phyloP scores from a whole-genome alignment of 2,329 filamentous ascomycete species.

The Aphanocladium album region DNA sequence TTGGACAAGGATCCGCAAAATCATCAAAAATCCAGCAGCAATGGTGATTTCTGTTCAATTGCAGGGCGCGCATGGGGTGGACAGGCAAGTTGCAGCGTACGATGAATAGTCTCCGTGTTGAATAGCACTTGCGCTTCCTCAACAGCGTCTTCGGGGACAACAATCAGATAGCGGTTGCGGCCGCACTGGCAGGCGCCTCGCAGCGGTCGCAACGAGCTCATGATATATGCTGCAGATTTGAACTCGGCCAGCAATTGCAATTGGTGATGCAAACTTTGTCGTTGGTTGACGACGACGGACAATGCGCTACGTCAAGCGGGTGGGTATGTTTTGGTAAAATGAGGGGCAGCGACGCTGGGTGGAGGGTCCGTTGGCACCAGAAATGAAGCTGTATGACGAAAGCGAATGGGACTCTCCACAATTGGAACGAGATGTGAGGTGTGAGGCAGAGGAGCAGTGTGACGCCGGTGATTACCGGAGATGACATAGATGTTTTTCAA shows the following conservation, averaged over 20 bases:
- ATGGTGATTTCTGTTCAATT: background rate
- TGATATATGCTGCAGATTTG: slow-evolving; percentile 19
- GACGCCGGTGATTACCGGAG: background rate
- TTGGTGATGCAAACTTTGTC: slow-evolving; percentile 1
- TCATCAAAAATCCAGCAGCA: background rate
- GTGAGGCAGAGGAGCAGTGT: background rate
- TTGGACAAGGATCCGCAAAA: background rate
- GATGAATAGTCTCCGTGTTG: slow-evolving; percentile 62
- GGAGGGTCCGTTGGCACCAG: background rate
- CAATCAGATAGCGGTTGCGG: slow-evolving; percentile 74
- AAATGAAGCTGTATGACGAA: slow-evolving; percentile 7
- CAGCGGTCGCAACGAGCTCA: slow-evolving; percentile 51
- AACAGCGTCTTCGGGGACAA: slow-evolving; percentile 55
- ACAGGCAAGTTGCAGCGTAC: slow-evolving; percentile 51
- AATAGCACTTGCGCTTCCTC: slow-evolving; percentile 64
- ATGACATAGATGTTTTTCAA: background rate
- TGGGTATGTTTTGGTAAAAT: slow-evolving; percentile 3
- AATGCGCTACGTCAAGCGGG: background rate
- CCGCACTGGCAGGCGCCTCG: slow-evolving; percentile 80
- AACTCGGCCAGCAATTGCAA: background rate
- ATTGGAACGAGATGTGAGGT: background rate
- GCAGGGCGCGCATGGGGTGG: background rate
- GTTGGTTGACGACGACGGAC: background rate
- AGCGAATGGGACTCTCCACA: slow-evolving; percentile 1
- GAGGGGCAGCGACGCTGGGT: background rate